phyloP scores from a whole-genome alignment of 2,329 filamentous ascomycete species.

The Fusarium sublunatum region DNA sequence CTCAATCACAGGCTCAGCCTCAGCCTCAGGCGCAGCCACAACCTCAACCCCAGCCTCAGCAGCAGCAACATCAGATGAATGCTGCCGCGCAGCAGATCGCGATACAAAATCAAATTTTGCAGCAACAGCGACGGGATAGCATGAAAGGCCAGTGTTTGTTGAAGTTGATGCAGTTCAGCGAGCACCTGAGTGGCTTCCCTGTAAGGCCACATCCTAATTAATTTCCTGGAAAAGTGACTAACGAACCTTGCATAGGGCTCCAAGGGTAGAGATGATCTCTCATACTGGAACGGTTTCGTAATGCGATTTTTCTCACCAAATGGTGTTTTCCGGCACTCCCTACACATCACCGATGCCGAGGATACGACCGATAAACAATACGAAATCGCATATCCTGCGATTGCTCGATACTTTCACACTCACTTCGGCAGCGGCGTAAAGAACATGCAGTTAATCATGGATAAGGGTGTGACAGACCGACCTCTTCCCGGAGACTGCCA shows the following conservation, averaged over 20 bases:
- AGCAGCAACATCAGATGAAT: conserved; percentile 49
- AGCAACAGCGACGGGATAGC: conserved; percentile 62
- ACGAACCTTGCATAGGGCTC: conserved; percentile 55
- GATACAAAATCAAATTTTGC: conserved; percentile 51
- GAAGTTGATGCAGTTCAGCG: conserved; percentile 71
- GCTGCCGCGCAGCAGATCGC: conserved; percentile 52
- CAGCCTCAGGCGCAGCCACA: conserved; percentile 50
- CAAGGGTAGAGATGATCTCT: conserved; percentile 74
- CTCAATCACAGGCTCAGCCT: conserved; percentile 53
- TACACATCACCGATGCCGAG: conserved; percentile 68
- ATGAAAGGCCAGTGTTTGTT: conserved; percentile 69
- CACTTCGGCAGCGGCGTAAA: conserved; percentile 89
- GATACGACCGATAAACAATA: conserved; percentile 79
- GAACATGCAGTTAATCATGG: conserved; percentile 86
- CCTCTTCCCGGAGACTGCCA: conserved; percentile 72
- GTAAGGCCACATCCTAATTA: conserved; percentile 51
- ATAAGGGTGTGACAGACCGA: conserved; percentile 69
- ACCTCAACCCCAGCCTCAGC: conserved; percentile 44
- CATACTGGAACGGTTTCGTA: conserved; percentile 85
- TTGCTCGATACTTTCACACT: conserved; percentile 90
- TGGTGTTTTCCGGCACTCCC: conserved; percentile 80
- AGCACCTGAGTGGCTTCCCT: conserved; percentile 68
- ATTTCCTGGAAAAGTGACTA: conserved; percentile 4
- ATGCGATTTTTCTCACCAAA: conserved; percentile 81
- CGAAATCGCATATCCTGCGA: conserved; percentile 82